Evolutionary conservation across 805 yeast genomes (phyloP), one percentile per base, ranked within the genome.

Genomic region (Lipomyces kockii): DNA sequence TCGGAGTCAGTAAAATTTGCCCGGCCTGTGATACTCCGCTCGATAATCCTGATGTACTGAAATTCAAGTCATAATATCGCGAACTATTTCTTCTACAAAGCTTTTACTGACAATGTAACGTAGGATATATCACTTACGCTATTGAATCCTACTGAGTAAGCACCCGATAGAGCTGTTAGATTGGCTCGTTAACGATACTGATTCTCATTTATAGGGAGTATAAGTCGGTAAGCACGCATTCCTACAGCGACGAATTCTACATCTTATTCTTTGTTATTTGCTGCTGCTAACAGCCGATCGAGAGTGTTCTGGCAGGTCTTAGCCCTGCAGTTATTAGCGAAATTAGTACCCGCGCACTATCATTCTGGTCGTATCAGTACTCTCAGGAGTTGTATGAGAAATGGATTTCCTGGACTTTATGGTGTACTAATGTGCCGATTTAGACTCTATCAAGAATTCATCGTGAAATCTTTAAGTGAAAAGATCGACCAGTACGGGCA

Each of bases 311-410:
- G 29, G 66, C 69, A 0, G 69, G 69, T 8, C 29, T 66, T 32
- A 63, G 64, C 29, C 69, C 69, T 1, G 63, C 69, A 7, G 54
- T 60, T 7, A 66, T 66, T 12, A 62, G 62, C 46, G 69, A 66
- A 12, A 62, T 66, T 17, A n/a, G 53, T 22, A 32, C 59, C 2
- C 56, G 66, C 3, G 69, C 69, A 5, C 58, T 66, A 3, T 60
- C 66, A 9, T 66, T 66, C 39, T 66, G 69, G 69, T 62, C 58
- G 4, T 66, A 66, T 34, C 69, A 66, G 32, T 61, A 62, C 58
- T 59, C 66, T 2, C 66, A 62, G 17, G 69, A 66, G 52, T 60
- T 66, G 69, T 62, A 27, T 22, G 57, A n/a, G n/a, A 53, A 6
- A 27, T 17, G 1, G 14, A n/a, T n/a, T 1, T 14, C 7, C 3